Base-by-base conservation (phyloP, 805 yeast species). In the Yarrowia osloensis region DNA sequence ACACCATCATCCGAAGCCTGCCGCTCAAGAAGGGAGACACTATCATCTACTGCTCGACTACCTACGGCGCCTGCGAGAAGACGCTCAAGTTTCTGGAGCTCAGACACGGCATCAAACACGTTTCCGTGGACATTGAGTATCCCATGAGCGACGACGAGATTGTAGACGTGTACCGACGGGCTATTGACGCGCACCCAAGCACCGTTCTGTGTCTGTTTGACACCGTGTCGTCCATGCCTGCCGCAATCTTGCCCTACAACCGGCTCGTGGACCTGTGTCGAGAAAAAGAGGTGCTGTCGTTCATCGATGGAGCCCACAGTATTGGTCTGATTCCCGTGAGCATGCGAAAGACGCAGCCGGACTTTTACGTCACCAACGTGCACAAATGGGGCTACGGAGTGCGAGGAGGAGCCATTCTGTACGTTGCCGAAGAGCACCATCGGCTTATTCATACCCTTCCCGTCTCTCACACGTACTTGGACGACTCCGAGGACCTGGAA, bases 261-360 rank as follows among this genome's bases (percentile, higher is more conserved):
- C 73, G 78, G 63, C 70, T 88, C 54, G 78, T 81, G 3, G 69
- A 73, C 7, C 71, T 84, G 47, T 85, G 91, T 69, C 74, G 76
- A 15, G 74, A 82, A 61, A 75, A 84, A 57, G 74, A 76, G 15
- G 83, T 84, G 4, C 69, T 86, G 54, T 84, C 90, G 3, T 75
- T 87, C 49, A 81, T 89, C 28, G 94, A 89, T 74, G 94, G 89
- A 15, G 94, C 93, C 5, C 94, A 89, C 73, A 83, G 85, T 1
- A 79, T 85, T 39, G 94, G 94, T 0, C 66, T 74, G 33, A 49
- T 72, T 3, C 74, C 73, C 1, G 66, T 77, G 19, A 67, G 71
- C 26, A 50, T 77, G 61, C 52, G 69, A 5, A 19, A 57, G 1
- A 70, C 73, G 2, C 76, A 81, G 66, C 90, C 91, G 0, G 91